A percentile compares a stretch with the other conserved stretches of the same genome.
Evolutionary conservation across 495 filamentous ascomycete genomes (phyloP).

Genomic region (Paragyromitra xinjiangensis): DNA sequence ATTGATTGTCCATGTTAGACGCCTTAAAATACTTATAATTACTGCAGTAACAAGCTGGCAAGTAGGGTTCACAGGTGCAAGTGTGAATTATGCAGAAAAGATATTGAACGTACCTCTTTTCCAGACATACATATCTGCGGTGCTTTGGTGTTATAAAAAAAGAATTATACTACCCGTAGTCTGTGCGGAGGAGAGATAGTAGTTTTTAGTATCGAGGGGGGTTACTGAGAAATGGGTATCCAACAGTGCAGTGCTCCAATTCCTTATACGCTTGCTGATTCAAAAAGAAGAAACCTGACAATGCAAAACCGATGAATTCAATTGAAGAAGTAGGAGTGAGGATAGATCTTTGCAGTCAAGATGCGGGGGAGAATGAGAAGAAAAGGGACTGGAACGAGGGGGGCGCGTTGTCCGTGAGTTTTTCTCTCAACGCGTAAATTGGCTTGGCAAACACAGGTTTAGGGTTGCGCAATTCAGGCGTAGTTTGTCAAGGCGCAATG

Average conservation of each 20-base stretch:
- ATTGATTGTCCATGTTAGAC: conserved; percentile 29
- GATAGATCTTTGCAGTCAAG: conserved; percentile 16
- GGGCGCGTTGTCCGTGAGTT: conserved; percentile 42
- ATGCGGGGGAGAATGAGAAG: conserved; percentile 26
- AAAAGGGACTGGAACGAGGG: conserved; percentile 19
- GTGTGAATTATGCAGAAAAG: neutral
- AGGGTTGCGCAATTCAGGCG: conserved; percentile 39
- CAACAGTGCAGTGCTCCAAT: conserved; percentile 17
- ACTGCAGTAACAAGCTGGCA: neutral
- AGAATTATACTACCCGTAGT: conserved; percentile 21
- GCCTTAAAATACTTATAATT: conserved; percentile 2
- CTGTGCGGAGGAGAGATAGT: conserved; percentile 20
- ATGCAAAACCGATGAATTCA: conserved; percentile 21
- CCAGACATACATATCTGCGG: conserved; percentile 56
- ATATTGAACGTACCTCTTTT: conserved; percentile 53
- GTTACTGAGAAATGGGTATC: conserved; percentile 15
- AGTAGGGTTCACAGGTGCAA: neutral
- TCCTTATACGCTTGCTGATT: conserved; percentile 21
- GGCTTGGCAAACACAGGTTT: conserved; percentile 48
- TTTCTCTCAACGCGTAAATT: conserved; percentile 49
- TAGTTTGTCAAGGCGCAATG: conserved; percentile 36
- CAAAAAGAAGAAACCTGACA: conserved; percentile 13
- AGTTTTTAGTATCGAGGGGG: conserved; percentile 14
- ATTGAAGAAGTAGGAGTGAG: conserved; percentile 18
- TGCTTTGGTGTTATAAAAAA: conserved; percentile 23